A percentile compares a stretch with the other conserved stretches of the same genome.
These are phyloP conservation scores for Leptographium galeiforme DNA, from an alignment of 2,329 filamentous ascomycete species.

Conservation along the genomic window DNA sequence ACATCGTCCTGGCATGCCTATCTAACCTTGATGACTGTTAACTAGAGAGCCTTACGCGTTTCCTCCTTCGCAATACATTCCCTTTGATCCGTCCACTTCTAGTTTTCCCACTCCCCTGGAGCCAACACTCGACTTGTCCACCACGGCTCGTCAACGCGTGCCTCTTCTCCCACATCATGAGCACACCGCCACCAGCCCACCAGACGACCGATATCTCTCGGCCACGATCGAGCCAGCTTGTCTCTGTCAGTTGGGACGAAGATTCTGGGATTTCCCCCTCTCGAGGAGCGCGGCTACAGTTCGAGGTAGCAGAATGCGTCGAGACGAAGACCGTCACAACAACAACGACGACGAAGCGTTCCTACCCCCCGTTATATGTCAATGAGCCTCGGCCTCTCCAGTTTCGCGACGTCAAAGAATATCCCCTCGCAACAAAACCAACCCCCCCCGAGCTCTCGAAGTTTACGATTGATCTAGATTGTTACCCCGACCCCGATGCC, in stretches of 20 bases:
- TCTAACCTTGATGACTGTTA: not conserved
- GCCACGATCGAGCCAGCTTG: constrained; percentile 20
- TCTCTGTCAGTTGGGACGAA: constrained; percentile 23
- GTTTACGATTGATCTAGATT: constrained; percentile 58
- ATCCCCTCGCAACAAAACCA: constrained; percentile 70
- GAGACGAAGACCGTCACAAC: constrained; percentile 70
- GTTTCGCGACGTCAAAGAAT: constrained; percentile 74
- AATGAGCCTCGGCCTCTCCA: constrained; percentile 56
- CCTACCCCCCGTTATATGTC: constrained; percentile 73
- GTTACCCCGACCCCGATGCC: constrained; percentile 35
- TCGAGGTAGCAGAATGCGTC: constrained; percentile 50
- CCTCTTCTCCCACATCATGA: constrained; percentile 3
- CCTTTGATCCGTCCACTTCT: too few relatives aligned
- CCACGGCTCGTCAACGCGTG: not conserved
- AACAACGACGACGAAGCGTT: constrained; percentile 77
- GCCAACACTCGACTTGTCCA: too few relatives aligned
- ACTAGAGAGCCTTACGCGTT: not conserved
- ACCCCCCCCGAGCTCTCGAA: constrained; percentile 68
- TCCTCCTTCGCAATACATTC: not conserved
- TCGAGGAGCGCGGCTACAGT: constrained; percentile 26
- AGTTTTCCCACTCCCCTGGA: too few relatives aligned
- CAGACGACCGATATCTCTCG: constrained; percentile 18
- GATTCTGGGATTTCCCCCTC: constrained; percentile 12
- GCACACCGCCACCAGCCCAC: constrained; percentile 9
- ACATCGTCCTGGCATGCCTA: not conserved